Conservation (phyloP, 352 stramenopile genomes). For the Phytophthora foliorum region DNA sequence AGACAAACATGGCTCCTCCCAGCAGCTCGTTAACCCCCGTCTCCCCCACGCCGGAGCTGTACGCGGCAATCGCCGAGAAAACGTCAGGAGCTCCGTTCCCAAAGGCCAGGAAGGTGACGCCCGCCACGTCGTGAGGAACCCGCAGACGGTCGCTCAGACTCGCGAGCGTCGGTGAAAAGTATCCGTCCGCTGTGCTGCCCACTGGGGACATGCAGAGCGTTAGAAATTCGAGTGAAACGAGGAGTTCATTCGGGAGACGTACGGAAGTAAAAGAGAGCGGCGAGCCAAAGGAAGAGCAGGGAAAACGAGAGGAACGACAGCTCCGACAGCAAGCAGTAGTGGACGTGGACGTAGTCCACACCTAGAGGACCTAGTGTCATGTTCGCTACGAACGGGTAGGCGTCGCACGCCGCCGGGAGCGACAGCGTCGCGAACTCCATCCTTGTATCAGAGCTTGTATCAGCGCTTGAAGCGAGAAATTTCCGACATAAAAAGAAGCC, state of each 20-base stretch:
- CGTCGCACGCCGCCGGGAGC: conserved; percentile 35
- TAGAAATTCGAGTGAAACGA: background rate
- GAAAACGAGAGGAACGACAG: conserved; percentile 59
- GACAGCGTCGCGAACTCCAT: background rate
- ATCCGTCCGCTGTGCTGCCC: conserved; percentile 97
- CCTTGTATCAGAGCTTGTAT: background rate
- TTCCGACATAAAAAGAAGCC: background rate
- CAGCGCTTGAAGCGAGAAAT: conserved; percentile 1
- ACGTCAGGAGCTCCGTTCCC: conserved; percentile 98
- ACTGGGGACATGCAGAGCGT: conserved; percentile 61
- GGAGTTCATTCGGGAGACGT: conserved; percentile 19
- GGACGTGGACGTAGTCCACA: conserved; percentile 85
- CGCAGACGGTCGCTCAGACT: conserved; percentile 93
- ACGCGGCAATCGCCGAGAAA: conserved; percentile 92
- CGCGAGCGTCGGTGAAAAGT: conserved; percentile 97
- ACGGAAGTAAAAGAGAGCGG: conserved; percentile 87
- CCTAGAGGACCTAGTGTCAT: conserved; percentile 75
- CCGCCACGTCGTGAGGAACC: conserved; percentile 93
- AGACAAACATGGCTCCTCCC: conserved; percentile 94
- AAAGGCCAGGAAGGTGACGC: conserved; percentile 98
- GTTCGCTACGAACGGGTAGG: conserved; percentile 57
- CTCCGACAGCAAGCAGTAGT: conserved; percentile 72
- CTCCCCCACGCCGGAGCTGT: conserved; percentile 73
- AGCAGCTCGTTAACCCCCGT: conserved; percentile 94
- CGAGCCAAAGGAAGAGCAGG: conserved; percentile 75